Base-by-base conservation (phyloP, 331 rosid genomes). In the Stylosanthes scabra region DNA sequence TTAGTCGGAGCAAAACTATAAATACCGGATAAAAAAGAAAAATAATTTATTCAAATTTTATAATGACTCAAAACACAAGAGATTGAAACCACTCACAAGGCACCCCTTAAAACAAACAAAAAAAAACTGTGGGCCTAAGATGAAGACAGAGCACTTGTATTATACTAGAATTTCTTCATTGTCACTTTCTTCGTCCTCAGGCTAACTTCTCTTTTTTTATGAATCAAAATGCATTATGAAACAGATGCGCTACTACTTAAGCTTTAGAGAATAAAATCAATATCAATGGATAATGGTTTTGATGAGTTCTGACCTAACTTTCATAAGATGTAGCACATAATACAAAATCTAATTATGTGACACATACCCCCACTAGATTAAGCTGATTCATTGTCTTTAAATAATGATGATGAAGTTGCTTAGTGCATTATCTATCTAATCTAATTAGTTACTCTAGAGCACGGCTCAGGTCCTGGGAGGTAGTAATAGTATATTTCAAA, bases 71-170 rank as follows among this genome's bases (percentile, higher is more conserved):
- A 56, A 37, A 52, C 42, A 40, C 7, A 8, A 27, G 44, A 44
- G 49, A n/a, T n/a, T n/a, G n/a, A 70, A 59, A 59, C 29, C 41
- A 15, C 29, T 44, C 8, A 13, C 8, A 13, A 74, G n/a, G 8
- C 70, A 3, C 66, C 31, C 70, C 57, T 25, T 51, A 7, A 51
- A 51, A 50, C 8, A 39, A 46, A n/a, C n/a, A n/a, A 14, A n/a
- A n/a, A n/a, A 67, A 56, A 37, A 55, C 52, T 7, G 2, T 12
- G 13, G 67, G 65, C 80, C 62, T 56, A 45, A 71, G 74, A 83
- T 8, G 42, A 66, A 49, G 80, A 80, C 80, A 70, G 8, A 52
- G 58, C 66, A 15, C 64, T 29, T 67, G 45, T 62, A 71, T 14
- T 70, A 45, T 71, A 8, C 8, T 39, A 14, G 1, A 29, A 49